These are phyloP conservation scores for Cyclotella baltica DNA, from an alignment of 108 stramenopile genomes.

Conservation along the genomic window DNA sequence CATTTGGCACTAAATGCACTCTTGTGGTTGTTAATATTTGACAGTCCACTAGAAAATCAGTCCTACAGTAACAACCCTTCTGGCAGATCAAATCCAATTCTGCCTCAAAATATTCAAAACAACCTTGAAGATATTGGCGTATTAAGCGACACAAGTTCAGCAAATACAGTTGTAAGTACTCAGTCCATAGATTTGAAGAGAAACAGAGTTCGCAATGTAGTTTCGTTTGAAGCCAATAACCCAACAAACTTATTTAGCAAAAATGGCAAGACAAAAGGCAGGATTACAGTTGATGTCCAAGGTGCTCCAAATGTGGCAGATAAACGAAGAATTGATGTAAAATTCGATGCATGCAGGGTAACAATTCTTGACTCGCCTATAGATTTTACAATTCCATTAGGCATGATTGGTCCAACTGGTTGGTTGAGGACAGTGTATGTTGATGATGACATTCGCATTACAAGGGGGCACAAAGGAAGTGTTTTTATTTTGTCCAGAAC, in stretches of 20 bases:
- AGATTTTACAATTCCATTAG: constrained; percentile 65
- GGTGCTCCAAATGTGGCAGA: constrained; percentile 61
- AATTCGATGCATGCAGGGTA: constrained; percentile 74
- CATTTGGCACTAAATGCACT: neutral
- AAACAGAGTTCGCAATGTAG: constrained; percentile 75
- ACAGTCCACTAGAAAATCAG: constrained; percentile 86
- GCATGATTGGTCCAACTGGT: constrained; percentile 74
- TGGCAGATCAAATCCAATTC: constrained; percentile 73
- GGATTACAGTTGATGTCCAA: constrained; percentile 68
- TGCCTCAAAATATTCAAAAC: constrained; percentile 72
- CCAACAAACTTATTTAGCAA: constrained; percentile 41
- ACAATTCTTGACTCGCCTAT: constrained; percentile 57
- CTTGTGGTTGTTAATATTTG: neutral
- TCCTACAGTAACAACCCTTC: constrained; percentile 81
- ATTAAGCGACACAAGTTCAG: constrained; percentile 18
- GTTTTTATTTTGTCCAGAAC: constrained; percentile 80
- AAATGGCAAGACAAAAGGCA: constrained; percentile 45
- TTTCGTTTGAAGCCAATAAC: constrained; percentile 57
- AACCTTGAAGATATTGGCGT: constrained; percentile 72
- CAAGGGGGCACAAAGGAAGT: constrained; percentile 85
- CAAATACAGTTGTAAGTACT: constrained; percentile 59
- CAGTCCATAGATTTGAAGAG: constrained; percentile 78
- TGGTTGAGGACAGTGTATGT: constrained; percentile 81
- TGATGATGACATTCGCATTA: constrained; percentile 80
- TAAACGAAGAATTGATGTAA: constrained; percentile 75